Evolutionary conservation across 2,329 filamentous ascomycete genomes (phyloP).

Genomic region (Polytolypa hystricis): DNA sequence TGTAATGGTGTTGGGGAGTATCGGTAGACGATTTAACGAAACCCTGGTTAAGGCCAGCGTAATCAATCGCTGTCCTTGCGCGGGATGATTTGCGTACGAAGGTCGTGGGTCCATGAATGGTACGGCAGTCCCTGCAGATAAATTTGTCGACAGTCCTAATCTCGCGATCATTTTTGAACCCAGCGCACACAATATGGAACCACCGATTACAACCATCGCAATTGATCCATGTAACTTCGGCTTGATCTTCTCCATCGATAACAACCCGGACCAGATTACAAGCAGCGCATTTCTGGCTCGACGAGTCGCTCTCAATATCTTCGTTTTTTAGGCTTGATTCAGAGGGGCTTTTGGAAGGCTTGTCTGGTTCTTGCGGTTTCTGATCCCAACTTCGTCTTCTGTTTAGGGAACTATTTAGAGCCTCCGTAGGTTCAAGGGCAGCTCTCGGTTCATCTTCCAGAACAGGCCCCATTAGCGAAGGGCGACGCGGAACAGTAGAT

Average conservation of each 20-base stretch:
- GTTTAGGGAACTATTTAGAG: neutral
- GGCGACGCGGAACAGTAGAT: slow-evolving; percentile 1
- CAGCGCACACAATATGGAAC: slow-evolving; percentile 58
- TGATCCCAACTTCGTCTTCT: neutral
- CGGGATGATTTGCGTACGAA: slow-evolving; percentile 56
- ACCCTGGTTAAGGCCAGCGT: slow-evolving; percentile 56
- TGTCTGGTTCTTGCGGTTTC: neutral
- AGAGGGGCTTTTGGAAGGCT: slow-evolving; percentile 3
- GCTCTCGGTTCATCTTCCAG: slow-evolving; percentile 8
- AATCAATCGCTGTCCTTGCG: slow-evolving; percentile 55
- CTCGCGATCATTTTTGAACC: slow-evolving; percentile 53
- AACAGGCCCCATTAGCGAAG: slow-evolving; percentile 6
- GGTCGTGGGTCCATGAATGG: slow-evolving; percentile 51
- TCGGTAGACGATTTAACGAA: slow-evolving; percentile 55
- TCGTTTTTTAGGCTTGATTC: neutral
- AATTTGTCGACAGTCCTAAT: slow-evolving; percentile 58
- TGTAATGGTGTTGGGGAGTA: slow-evolving; percentile 55
- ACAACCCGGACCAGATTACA: slow-evolving; percentile 46
- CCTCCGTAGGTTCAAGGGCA: neutral
- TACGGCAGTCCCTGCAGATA: slow-evolving; percentile 50
- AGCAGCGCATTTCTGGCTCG: slow-evolving; percentile 41
- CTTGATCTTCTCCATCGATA: slow-evolving; percentile 39
- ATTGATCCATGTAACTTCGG: slow-evolving; percentile 50
- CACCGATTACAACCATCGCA: slow-evolving; percentile 59
- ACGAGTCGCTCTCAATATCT: slow-evolving; percentile 15